phyloP scores from a whole-genome alignment of 140 eudicot genomes.

The Stevia rebaudiana region DNA sequence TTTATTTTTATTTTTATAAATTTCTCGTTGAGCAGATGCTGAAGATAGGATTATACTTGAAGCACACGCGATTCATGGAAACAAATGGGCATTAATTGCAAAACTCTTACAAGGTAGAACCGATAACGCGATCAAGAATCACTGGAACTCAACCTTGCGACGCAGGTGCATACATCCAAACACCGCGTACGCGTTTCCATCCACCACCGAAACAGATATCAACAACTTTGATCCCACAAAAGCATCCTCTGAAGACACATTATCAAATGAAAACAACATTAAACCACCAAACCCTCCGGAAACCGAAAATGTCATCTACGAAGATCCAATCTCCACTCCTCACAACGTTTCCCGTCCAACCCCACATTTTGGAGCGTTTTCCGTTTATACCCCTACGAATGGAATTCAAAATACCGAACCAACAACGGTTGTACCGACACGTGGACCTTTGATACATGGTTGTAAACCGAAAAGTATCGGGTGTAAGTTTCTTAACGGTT shows the following conservation, averaged over 20 bases:
- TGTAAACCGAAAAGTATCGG: slow-evolving; percentile 38
- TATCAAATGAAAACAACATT: slow-evolving; percentile 37
- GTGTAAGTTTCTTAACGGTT: slow-evolving; percentile 40
- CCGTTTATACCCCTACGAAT: slow-evolving; percentile 29
- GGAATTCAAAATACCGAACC: slow-evolving; percentile 18
- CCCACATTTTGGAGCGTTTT: slow-evolving; percentile 62
- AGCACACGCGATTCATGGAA: slow-evolving; percentile 77
- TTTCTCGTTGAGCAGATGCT: slow-evolving; percentile 45
- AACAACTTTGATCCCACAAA: slow-evolving; percentile 27
- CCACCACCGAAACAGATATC: neutral
- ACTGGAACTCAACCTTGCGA: slow-evolving; percentile 74
- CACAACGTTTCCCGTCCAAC: slow-evolving; percentile 41
- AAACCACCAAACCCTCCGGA: slow-evolving; percentile 27
- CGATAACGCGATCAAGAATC: slow-evolving; percentile 82
- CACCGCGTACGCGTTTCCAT: neutral
- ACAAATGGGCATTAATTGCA: slow-evolving; percentile 81
- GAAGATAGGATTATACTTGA: slow-evolving; percentile 57
- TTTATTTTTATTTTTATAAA: neutral
- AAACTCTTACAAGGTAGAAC: slow-evolving; percentile 87
- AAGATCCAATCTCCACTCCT: slow-evolving; percentile 13
- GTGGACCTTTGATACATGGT: slow-evolving; percentile 43
- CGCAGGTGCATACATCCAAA: slow-evolving; percentile 29
- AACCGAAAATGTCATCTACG: slow-evolving; percentile 5
- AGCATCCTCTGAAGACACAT: slow-evolving; percentile 43
- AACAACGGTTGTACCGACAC: slow-evolving; percentile 26